Percentiles rank a stretch among this genome's conserved stretches.
These are phyloP conservation scores for Pyrrhoderma noxium DNA, from an alignment of 1,284 basidiomycete species.

Conservation along the genomic window DNA sequence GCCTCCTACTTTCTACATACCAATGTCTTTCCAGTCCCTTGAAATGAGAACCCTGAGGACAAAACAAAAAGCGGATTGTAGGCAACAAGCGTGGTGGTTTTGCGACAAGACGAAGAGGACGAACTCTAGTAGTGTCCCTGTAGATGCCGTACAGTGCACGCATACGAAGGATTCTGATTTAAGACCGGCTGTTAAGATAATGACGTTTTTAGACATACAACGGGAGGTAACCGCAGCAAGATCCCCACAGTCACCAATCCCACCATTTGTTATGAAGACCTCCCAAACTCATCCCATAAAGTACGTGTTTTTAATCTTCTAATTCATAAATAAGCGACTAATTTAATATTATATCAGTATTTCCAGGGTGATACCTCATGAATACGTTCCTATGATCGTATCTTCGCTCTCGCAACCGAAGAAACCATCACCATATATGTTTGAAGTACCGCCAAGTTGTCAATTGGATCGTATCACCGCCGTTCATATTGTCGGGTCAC, in stretches of 20 bases:
- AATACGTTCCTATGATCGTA: constrained; percentile 49
- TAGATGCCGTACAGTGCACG: too few species aligned
- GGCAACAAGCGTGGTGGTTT: constrained; percentile 49
- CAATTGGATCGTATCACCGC: constrained; percentile 28
- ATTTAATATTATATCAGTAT: constrained; percentile 36
- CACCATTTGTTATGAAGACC: constrained; percentile 47
- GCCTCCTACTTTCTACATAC: too few species aligned
- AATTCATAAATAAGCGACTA: too few species aligned
- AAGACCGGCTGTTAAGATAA: constrained; percentile 23
- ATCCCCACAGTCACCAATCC: constrained; percentile 15
- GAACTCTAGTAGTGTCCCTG: neutral
- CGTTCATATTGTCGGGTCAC: constrained; percentile 13
- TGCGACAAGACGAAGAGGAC: constrained; percentile 20
- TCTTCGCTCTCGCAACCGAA: constrained; percentile 37
- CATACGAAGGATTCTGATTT: too few species aligned
- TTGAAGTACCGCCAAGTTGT: constrained; percentile 29
- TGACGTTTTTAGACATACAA: constrained; percentile 30
- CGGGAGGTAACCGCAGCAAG: constrained; percentile 50
- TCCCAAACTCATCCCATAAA: constrained; percentile 82
- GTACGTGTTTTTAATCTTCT: constrained; percentile 32
- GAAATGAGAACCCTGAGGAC: constrained; percentile 51
- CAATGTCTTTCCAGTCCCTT: too few species aligned
- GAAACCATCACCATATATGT: constrained; percentile 31
- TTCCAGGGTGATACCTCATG: constrained; percentile 57
- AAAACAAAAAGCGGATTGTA: constrained; percentile 47